Evolutionary conservation across 2,329 filamentous ascomycete species (phyloP), one percentile per base, ranked within the genome.

Genomic region (Pseudogymnoascus sp.): DNA sequence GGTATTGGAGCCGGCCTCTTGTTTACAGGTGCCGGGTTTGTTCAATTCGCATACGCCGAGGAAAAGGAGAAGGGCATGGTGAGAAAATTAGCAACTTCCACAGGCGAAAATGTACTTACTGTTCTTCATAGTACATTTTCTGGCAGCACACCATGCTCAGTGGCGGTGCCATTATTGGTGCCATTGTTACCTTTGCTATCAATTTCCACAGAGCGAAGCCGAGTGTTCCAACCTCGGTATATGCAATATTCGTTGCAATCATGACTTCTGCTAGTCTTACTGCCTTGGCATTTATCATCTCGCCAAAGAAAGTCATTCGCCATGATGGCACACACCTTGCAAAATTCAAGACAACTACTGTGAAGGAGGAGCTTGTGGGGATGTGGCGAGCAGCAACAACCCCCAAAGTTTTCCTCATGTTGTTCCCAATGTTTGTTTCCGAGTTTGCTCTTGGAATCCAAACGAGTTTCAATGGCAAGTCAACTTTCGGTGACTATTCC

Each of bases 301-400:
- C 59, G 42, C 70, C 69, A 38, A 66, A 65, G 40, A 68, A 66
- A 33, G 66, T 71, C 37, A 66, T 68, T 64, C 56, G 66, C 7
- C 10, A 40, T 13, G 66, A 67, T 37, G 65, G 65, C 6, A 63
- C 63, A 24, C 56, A 61, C 26, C 61, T 67, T 19, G 66, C 66
- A 3, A 42, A 66, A 10, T 66, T 67, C 60, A 62, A 66, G 40
- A 62, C 59, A 19, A 63, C 62, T 14, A 60, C 65, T 6, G 40
- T 67, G 35, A 16, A 16, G 14, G 61, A 66, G 21, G 66, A 67
- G 53, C 21, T 67, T 7, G 16, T 19, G 8, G 66, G 66, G 6
- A 60, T 67, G 19, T 24, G 33, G 24, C 2, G 29, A 19, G 63
- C 66, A 8, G 47, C 66, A 21, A 59, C 31, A 24, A 65, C 66